These are phyloP conservation scores for Lactarius akahatsu DNA, from an alignment of 768 basidiomycete species.

Conservation along the genomic window DNA sequence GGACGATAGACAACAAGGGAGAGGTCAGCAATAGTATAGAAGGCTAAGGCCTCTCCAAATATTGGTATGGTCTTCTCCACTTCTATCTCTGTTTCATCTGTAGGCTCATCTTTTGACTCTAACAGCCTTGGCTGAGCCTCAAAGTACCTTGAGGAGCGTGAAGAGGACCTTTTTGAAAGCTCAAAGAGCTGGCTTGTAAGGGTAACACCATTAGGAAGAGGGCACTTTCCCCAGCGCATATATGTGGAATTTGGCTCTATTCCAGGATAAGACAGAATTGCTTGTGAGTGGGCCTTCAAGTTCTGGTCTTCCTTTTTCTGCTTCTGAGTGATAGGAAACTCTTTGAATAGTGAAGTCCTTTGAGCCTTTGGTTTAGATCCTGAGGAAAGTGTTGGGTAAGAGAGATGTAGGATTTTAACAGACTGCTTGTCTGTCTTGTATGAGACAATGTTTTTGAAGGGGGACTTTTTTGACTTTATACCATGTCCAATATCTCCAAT, in stretches of 20 bases:
- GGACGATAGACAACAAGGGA: too few relatives aligned
- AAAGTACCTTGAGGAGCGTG: background rate
- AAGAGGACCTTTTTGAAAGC: too few relatives aligned
- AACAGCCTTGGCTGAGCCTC: background rate
- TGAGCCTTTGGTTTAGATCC: conserved; percentile 23
- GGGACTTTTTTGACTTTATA: too few relatives aligned
- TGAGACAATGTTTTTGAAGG: too few relatives aligned
- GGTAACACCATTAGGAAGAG: background rate
- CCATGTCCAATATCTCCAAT: too few relatives aligned
- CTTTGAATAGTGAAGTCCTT: background rate
- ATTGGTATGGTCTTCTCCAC: background rate
- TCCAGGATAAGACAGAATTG: background rate
- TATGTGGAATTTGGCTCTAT: background rate
- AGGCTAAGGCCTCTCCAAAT: background rate
- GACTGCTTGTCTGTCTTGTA: too few relatives aligned
- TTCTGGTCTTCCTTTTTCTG: background rate
- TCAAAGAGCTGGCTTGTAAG: too few relatives aligned
- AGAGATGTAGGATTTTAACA: background rate
- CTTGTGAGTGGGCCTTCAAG: background rate
- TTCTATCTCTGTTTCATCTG: background rate
- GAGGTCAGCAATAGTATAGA: background rate
- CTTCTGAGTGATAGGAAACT: background rate
- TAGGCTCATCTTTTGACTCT: background rate
- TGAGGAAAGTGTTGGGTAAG: conserved; percentile 18
- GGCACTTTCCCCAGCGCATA: background rate